Base-by-base conservation (phyloP, 2,329 filamentous ascomycete genomes). In the Cercospora sp. region DNA sequence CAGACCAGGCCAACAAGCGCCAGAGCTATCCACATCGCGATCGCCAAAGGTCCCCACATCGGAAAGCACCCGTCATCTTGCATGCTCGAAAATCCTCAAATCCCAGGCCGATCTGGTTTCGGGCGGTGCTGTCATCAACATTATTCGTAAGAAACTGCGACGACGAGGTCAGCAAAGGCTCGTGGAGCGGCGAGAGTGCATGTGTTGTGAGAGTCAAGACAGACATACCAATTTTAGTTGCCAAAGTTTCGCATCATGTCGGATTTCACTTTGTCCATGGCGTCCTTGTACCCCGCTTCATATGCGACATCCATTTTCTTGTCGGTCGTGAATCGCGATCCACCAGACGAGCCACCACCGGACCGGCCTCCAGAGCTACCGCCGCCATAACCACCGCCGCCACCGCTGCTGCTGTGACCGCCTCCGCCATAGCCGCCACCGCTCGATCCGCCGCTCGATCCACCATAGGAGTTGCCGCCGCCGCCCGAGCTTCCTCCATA, bases 251-350 rank as follows among this genome's bases (percentile, higher is more conserved):
- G 64, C 68, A 70, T 70, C 68, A 70, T 70, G 26, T 70, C 68
- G 33, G 31, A 45, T 57, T 70, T 70, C 53, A 68, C 66, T 42
- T 70, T 70, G 40, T 70, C 68, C 68, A 70, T 70, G 33, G 68
- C 68, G 57, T 70, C 68, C 65, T 70, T 70, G 66, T 66, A 70
- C 48, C 68, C 68, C 30, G 68, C 68, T 63, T 70, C 68, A 16
- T 70, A 70, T 26, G 68, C 68, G 18, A 70, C 68, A 51, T 70
- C 68, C 53, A 70, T 67, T 60, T 70, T 70, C 45, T 67, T 62
- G 40, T 70, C 68, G 26, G 68, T 70, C 23, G 68, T 68, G 63
- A 70, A 70, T 51, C 64, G 63, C 13, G 65, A 65, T 45, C 62
- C 65, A 20, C 65, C 57, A 16, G 66, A 64, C 30, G 62, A 60